Evolutionary conservation across 1,139 yeast species (phyloP).

Genomic region (Zygosaccharomyces sapae): DNA sequence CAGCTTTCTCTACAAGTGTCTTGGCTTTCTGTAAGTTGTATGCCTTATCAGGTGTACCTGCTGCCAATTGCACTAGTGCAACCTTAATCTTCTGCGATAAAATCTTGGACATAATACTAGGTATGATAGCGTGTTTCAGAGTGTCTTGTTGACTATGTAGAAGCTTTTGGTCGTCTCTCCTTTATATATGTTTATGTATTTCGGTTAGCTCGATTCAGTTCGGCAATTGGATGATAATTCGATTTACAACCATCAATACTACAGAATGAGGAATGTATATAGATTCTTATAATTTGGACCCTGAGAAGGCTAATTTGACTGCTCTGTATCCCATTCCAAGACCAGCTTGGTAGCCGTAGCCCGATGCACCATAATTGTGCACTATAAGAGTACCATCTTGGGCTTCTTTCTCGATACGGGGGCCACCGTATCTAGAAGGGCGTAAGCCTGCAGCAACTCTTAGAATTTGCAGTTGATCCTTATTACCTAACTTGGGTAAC

Average conservation of each 20-base stretch:
- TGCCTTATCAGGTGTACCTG: constrained; percentile 46
- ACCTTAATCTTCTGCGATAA: constrained; percentile 45
- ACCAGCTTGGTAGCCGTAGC: constrained; percentile 74
- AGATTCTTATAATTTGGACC: neutral
- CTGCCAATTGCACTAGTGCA: constrained; percentile 45
- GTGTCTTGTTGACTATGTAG: too few species aligned
- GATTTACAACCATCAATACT: neutral
- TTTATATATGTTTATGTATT: neutral
- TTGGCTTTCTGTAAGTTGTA: constrained; percentile 56
- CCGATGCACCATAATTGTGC: constrained; percentile 74
- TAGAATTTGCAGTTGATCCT: constrained; percentile 45
- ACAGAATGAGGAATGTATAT: neutral
- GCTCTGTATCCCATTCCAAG: constrained; percentile 58
- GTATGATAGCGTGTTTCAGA: too few species aligned
- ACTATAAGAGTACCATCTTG: constrained; percentile 40
- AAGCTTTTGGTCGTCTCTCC: neutral
- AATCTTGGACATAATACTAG: constrained; percentile 26
- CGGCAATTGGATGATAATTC: neutral
- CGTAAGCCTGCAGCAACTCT: constrained; percentile 65
- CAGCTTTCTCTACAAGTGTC: constrained; percentile 48
- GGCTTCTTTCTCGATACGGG: constrained; percentile 51
- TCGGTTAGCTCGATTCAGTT: neutral
- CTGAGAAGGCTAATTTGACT: constrained; percentile 27
- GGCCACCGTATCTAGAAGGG: constrained; percentile 68
- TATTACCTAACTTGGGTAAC: constrained; percentile 48